These are phyloP conservation scores for Manihot esculenta DNA, from an alignment of 441 rosid species.

Conservation along the genomic window DNA sequence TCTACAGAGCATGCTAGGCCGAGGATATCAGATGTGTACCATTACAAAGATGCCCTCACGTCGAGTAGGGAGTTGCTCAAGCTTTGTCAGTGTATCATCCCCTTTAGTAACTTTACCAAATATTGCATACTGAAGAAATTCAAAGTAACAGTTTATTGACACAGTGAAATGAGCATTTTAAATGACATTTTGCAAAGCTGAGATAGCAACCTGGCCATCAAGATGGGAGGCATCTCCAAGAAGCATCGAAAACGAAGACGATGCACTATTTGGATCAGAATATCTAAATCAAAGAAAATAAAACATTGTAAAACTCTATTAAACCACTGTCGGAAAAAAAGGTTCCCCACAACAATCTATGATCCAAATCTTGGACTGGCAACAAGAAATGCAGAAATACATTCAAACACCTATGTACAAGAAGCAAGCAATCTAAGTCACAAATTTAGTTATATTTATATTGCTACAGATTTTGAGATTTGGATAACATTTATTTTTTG, in stretches of 20 bases:
- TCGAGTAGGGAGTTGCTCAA: slow-evolving; percentile 87
- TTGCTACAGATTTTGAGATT: background rate
- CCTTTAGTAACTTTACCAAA: slow-evolving; percentile 96
- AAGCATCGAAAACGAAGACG: slow-evolving; percentile 86
- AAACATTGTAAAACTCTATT: background rate
- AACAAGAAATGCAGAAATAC: background rate
- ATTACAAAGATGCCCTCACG: slow-evolving; percentile 90
- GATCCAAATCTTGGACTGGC: background rate
- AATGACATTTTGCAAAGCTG: slow-evolving; percentile 16
- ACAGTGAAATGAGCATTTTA: slow-evolving; percentile 3
- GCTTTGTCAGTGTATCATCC: slow-evolving; percentile 76
- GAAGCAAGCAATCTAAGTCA: background rate
- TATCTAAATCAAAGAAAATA: slow-evolving; percentile 42
- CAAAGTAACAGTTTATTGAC: slow-evolving; percentile 20
- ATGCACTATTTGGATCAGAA: slow-evolving; percentile 82
- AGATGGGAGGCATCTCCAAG: slow-evolving; percentile 97
- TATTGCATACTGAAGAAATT: slow-evolving; percentile 70
- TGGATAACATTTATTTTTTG: background rate
- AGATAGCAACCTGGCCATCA: slow-evolving; percentile 58
- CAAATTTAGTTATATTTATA: background rate
- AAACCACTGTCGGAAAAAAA: background rate
- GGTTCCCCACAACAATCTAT: background rate
- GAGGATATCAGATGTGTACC: slow-evolving; percentile 45
- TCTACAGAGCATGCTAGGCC: no score
- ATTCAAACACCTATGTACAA: background rate